phyloP scores from a whole-genome alignment of 805 yeast genomes.

The Ogataea zsoltii region DNA sequence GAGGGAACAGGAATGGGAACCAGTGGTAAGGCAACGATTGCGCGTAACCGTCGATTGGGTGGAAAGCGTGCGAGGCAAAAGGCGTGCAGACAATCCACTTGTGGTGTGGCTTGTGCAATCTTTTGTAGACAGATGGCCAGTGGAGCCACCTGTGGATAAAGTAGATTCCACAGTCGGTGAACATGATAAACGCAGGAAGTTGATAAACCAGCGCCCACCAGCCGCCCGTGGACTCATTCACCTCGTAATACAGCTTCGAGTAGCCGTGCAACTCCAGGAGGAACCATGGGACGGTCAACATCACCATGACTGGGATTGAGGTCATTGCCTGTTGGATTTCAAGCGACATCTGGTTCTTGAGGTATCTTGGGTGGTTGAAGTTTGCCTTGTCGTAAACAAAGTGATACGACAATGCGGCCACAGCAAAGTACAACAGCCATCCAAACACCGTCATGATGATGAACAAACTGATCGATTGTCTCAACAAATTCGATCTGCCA shows the following conservation, averaged over 20 bases:
- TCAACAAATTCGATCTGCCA: slow-evolving; percentile 66
- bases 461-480: slow-evolving; percentile 71
- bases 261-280: slow-evolving; percentile 79
- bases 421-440: slow-evolving; percentile 72
- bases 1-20: slow-evolving; percentile 88
- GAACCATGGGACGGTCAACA: slow-evolving; percentile 88
- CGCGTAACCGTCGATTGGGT: slow-evolving; percentile 93
- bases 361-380: slow-evolving; percentile 93
- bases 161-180: slow-evolving; percentile 93
- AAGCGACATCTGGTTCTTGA: slow-evolving; percentile 87
- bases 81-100: slow-evolving; percentile 99
- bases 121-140: slow-evolving; percentile 86
- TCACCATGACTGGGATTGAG: slow-evolving; percentile 89
- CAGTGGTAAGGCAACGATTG: slow-evolving; percentile 94
- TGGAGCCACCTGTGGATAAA: slow-evolving; percentile 91
- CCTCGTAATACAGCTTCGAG: slow-evolving; percentile 71
- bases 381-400: slow-evolving; percentile 84
- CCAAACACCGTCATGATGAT: slow-evolving; percentile 79
- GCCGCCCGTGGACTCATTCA: slow-evolving; percentile 65
- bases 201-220: slow-evolving; percentile 65
- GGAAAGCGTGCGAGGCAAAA: slow-evolving; percentile 97
- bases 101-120: slow-evolving; percentile 95
- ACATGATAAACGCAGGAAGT: slow-evolving; percentile 77
- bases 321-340: slow-evolving; percentile 78
- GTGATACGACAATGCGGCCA: slow-evolving; percentile 75